Conservation (phyloP, 2,329 filamentous ascomycete genomes). For the Arachnomyces sp. region DNA sequence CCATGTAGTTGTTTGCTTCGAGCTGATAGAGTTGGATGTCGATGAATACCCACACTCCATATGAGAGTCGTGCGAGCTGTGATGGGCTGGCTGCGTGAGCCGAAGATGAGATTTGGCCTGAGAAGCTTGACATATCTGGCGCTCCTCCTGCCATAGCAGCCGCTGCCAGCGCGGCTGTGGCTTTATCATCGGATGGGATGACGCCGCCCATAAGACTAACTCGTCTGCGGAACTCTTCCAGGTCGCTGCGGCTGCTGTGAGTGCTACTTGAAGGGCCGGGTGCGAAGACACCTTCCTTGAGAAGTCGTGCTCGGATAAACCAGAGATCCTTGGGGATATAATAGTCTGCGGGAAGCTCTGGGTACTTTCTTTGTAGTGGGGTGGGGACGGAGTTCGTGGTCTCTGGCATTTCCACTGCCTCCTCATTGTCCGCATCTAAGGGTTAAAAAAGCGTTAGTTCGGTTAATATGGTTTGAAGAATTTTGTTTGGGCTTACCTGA, state of each 20-base stretch:
- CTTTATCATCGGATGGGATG: slow-evolving; percentile 27
- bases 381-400: slow-evolving; percentile 28
- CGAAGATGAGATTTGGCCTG: slow-evolving; percentile 16
- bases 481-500: slow-evolving; percentile 22
- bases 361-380: slow-evolving; percentile 37
- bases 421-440: slow-evolving; percentile 21
- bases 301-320: slow-evolving; percentile 86
- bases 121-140: slow-evolving; percentile 23
- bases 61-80: slow-evolving; percentile 42
- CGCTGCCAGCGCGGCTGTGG: slow-evolving; percentile 18
- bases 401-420: slow-evolving; percentile 30
- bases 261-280: slow-evolving; percentile 36
- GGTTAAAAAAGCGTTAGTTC: not conserved
- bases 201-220: slow-evolving; percentile 28
- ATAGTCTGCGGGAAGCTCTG: slow-evolving; percentile 53
- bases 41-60: slow-evolving; percentile 85
- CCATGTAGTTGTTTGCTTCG: slow-evolving; percentile 84
- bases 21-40: slow-evolving; percentile 95
- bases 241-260: slow-evolving; percentile 33
- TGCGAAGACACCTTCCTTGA: slow-evolving; percentile 66
- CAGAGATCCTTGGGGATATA: slow-evolving; percentile 87
- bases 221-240: slow-evolving; percentile 34
- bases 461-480: slow-evolving; percentile 5
- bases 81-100: slow-evolving; percentile 35
- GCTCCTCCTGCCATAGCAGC: slow-evolving; percentile 11